Evolutionary conservation across 2,329 filamentous ascomycete species (phyloP), one percentile per base, ranked within the genome.

Genomic region (Camillea tinctor): DNA sequence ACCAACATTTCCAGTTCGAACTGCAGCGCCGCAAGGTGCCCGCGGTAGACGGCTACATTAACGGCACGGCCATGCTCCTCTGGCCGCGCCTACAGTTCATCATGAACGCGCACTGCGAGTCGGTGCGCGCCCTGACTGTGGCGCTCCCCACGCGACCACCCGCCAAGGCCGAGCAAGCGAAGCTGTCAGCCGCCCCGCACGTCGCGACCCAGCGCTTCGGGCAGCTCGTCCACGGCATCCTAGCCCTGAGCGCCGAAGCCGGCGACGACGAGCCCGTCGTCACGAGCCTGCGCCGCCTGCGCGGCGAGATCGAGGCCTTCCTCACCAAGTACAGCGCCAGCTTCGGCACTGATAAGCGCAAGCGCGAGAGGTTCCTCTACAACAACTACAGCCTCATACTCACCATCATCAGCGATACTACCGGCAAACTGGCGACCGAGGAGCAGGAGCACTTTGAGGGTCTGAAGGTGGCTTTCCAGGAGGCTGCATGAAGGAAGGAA

Each of bases 311-410:
- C 50, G 93, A 98, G 74, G 84, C 85, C 0, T 95, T 97, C 66
- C 75, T 99, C 62, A 85, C 85, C 5, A 92, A 90, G 72, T 81
- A 93, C 60, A 90, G 91, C 71, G 89, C 92, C 67, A 80, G 81
- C 0, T 91, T 93, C 63, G 87, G 85, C 20, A 77, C 82, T 1
- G 94, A 97, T 70, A 83, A 85, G 64, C 86, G 92, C 72, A 96
- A 96, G 77, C 83, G 89, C 66, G 90, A 94, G 67, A 82, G 95
- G 51, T 98, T 98, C 72, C 75, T 99, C 69, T 95, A 91, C 72
- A 99, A 98, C 73, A 99, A 99, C 74, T 98, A 96, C 75, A 96
- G 92, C 57, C 81, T 99, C 64, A 85, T 99, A n/a, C 81, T 92
- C 69, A 97, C 95, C 11, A 97, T 99, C 63, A 90, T 99, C 65